phyloP scores from a whole-genome alignment of 225 moss, liverwort and hornwort genomes.

The Rhytidiadelphus loreus region DNA sequence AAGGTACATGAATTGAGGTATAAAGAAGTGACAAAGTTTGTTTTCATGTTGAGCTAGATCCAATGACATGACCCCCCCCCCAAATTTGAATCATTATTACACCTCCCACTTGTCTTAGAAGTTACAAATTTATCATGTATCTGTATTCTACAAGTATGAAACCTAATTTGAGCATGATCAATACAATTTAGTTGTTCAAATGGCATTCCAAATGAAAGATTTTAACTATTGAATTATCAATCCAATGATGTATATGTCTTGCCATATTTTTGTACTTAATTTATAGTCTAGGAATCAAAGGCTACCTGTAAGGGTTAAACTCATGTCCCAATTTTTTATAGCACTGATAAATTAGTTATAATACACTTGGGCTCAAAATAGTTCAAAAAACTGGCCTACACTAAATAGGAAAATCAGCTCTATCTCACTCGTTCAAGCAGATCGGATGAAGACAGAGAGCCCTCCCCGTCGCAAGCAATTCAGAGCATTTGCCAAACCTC shows the following conservation, averaged over 20 bases:
- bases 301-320: background rate
- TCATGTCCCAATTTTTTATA: background rate
- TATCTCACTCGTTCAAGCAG: no score
- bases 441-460: background rate
- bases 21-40: background rate
- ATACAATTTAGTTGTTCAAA: background rate
- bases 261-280: background rate
- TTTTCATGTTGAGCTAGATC: fast-evolving
- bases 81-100: background rate
- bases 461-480: background rate
- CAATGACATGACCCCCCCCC: background rate
- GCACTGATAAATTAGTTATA: background rate
- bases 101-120: background rate
- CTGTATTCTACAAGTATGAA: fast-evolving
- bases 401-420: background rate
- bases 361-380: background rate
- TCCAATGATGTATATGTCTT: background rate
- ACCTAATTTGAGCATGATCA: background rate
- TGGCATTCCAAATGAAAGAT: background rate
- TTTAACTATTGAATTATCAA: background rate
- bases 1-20: background rate
- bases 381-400: background rate
- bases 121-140: fast-evolving
- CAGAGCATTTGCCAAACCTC: background rate
- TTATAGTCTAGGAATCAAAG: background rate